A percentile compares a stretch with the other conserved stretches of the same genome.
These are phyloP conservation scores for Fusarium sambucinum DNA, from an alignment of 2,329 filamentous ascomycete species.

Conservation along the genomic window DNA sequence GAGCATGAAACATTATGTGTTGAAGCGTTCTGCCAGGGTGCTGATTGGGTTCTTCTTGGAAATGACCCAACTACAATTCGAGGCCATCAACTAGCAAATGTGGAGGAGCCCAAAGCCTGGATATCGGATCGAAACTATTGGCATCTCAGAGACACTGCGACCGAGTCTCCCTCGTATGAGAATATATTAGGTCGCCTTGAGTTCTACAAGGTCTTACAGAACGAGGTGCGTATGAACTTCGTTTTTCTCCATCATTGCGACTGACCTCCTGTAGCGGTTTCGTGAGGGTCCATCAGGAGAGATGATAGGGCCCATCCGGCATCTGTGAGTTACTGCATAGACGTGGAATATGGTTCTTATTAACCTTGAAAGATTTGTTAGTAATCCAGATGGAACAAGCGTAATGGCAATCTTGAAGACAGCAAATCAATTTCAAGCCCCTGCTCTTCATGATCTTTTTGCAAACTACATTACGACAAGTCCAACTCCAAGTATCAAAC, in stretches of 20 bases:
- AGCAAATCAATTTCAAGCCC: not conserved
- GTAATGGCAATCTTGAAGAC: conserved; percentile 20
- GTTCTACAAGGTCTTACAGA: not conserved
- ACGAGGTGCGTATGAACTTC: not conserved
- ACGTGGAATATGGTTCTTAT: not conserved
- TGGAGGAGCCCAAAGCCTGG: not conserved
- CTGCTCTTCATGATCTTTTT: conserved; percentile 18
- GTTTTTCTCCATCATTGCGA: not conserved
- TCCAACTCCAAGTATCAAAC: conserved; percentile 10
- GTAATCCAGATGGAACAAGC: conserved; percentile 10
- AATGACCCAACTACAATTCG: not conserved
- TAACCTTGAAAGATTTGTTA: conserved; percentile 28
- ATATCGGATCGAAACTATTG: conserved; percentile 4
- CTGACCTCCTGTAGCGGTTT: not conserved
- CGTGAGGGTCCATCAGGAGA: not conserved
- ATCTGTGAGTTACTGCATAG: not conserved
- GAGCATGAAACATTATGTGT: not conserved
- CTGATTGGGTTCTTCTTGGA: not conserved
- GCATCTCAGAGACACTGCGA: not conserved
- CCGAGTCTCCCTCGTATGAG: not conserved
- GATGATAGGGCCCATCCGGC: not conserved
- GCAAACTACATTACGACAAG: conserved; percentile 15
- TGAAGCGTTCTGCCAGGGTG: conserved; percentile 1
- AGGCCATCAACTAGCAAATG: not conserved
- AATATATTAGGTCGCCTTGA: not conserved